Evolutionary conservation across 1,284 basidiomycete genomes (phyloP), one percentile per base, ranked within the genome.

Genomic region (Omphalotus olearius): DNA sequence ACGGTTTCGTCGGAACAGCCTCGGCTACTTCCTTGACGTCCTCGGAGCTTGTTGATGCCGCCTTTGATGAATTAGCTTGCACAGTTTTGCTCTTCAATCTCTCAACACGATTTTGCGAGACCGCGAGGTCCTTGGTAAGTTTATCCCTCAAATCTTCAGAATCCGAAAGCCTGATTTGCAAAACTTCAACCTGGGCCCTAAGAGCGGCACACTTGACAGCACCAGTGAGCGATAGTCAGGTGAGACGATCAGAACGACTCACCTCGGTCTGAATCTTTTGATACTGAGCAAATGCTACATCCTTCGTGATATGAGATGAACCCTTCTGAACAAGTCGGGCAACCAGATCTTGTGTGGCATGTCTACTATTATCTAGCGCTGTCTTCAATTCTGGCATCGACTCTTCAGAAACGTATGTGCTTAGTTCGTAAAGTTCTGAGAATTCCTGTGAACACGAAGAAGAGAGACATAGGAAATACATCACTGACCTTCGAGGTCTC

Each of bases 51-150:
- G 54, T 60, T 57, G n/a, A 52, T 56, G 51, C 57, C 37, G 30
- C 11, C 47, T 48, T 56, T 28, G 67, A 62, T 55, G 77, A 73
- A 50, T 75, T 64, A 9, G 73, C 68, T 43, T 68, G 66, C 5
- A 87, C 76, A 1, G 82, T 78, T 53, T 74, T 75, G 64, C 89
- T 92, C 60, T 76, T 78, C 47, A 85, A 64, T 37, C 89, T 78
- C 62, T 93, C 91, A 43, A 84, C 64, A n/a, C 83, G 80, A 57
- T 78, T 86, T 68, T 93, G 85, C 0, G 83, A 79, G 5, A 72
- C 69, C 5, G 78, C 62, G 23, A 93, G 78, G 40, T 83, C 79
- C 35, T 76, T 73, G 50, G 78, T 74, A 53, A 78, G 79, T 51
- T 66, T 66, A 47, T 85, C 78, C 45, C 75, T 80, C 55, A 84